Evolutionary conservation across 2,329 filamentous ascomycete genomes (phyloP).

Genomic region (Pseudogymnoascus sp.): DNA sequence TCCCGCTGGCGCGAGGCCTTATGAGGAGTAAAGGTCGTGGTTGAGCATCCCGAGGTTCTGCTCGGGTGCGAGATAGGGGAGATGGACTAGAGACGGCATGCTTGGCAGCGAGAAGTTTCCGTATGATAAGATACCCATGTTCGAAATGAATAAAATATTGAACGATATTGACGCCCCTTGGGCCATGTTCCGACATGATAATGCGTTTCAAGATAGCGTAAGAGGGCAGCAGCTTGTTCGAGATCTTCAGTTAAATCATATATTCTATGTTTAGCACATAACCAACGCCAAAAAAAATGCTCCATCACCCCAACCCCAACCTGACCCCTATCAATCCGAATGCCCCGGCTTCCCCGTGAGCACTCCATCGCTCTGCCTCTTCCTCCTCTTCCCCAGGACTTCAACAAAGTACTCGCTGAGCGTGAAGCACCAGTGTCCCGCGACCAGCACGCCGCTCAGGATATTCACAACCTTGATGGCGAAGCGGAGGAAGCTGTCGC

Average conservation of each 20-base stretch:
- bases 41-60: not conserved
- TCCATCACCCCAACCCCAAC: conserved; percentile 6
- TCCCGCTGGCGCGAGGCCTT: not conserved
- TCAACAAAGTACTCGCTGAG: conserved; percentile 65
- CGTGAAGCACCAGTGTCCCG: conserved; percentile 87
- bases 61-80: not conserved
- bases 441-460: conserved; percentile 80
- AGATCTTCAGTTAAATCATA: not conserved
- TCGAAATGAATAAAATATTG: not conserved
- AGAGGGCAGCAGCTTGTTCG: not conserved
- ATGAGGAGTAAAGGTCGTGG: not conserved
- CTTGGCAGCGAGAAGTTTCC: not conserved
- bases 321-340: conserved; percentile 19
- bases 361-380: conserved; percentile 28
- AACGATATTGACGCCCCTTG: not conserved
- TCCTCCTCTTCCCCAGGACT: conserved; percentile 36
- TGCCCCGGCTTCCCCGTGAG: conserved; percentile 25
- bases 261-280: conserved; percentile 6
- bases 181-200: not conserved
- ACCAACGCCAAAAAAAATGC: conserved; percentile 1
- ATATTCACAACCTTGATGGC: conserved; percentile 83
- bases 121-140: conserved; percentile 6
- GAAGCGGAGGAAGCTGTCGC: conserved; percentile 65
- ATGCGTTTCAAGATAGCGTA: not conserved
- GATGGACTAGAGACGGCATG: not conserved